These are phyloP conservation scores for Sporothrix variecibatus DNA, from an alignment of 2,329 filamentous ascomycete species.

Conservation along the genomic window DNA sequence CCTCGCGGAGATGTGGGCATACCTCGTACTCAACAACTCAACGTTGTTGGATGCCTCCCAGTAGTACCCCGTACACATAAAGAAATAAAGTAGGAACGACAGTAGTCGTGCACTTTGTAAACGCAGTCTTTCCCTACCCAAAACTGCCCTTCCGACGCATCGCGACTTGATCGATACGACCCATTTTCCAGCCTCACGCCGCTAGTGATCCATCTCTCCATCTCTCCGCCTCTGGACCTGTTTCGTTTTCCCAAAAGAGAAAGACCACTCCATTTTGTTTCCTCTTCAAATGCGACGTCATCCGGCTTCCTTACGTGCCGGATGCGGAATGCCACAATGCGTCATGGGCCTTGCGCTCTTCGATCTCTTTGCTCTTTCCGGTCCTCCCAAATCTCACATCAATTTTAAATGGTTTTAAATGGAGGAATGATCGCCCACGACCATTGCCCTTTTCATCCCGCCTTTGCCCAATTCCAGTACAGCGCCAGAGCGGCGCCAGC, in stretches of 20 bases:
- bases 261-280: not conserved
- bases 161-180: not conserved
- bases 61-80: no score
- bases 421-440: not conserved
- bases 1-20: no score
- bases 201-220: not conserved
- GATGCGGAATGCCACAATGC: not conserved
- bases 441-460: not conserved
- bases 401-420: not conserved
- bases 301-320: not conserved
- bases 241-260: not conserved
- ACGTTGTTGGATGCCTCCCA: no score
- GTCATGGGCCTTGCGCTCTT: no score
- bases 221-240: not conserved
- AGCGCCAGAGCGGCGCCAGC: not conserved
- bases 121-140: no score
- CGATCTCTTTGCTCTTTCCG: not conserved
- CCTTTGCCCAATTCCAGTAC: conserved; percentile 3
- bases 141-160: not conserved
- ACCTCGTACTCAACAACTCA: no score
- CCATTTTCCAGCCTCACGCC: conserved; percentile 4
- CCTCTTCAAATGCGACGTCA: conserved; percentile 7
- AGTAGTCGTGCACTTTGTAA: no score
- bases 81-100: no score
- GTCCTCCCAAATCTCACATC: not conserved